Evolutionary conservation across 2,329 filamentous ascomycete genomes (phyloP), one percentile per base, ranked within the genome.

Genomic region (Aspergillus bombycis): DNA sequence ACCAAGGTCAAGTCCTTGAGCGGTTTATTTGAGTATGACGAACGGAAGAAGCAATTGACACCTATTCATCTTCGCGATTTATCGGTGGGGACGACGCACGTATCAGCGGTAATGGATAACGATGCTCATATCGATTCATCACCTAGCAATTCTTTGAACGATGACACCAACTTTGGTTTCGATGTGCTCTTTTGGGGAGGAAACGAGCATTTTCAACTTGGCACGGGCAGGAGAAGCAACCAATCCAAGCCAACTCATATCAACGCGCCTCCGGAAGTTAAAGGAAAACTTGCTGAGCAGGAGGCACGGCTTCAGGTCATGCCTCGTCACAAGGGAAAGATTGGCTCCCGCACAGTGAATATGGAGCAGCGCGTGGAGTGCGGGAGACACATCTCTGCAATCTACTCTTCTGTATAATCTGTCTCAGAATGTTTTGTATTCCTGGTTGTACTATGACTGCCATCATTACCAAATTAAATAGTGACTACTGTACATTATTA

Each of bases 181-280:
- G 95, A 98, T 75, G 89, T 94, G 34, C 77, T 98, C 1, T 96
- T 92, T 83, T 99, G 94, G 92, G 95, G 95, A 65, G 93, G 93
- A 59, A 99, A 98, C 72, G 94, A 98, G 80, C 87, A 90, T 75
- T 97, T 91, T 77, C 95, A 99, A 79, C 86, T 99, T 30, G 95
- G 95, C 14, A 97, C 91, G 0, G 94, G 95, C 32, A 96, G 91
- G 82, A 83, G 94, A 65, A 95, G 88, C 72, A 98, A 98, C 73
- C 74, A 91, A 11, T 86, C 87, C 58, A 84, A 85, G 14, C 95
- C 95, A 1, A 84, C 85, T 1, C 94, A 97, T 74, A 93, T 97
- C 59, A 87, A 88, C 36, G 90, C 92, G 16, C 93, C 96, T 65
- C 79, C 83, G 14, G 85, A 85, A 55, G 85, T 83, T 0, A 90